A percentile compares a stretch with the other conserved stretches of the same genome.
Evolutionary conservation across 2,329 filamentous ascomycete species (phyloP).

Genomic region (Cercospora sesami): DNA sequence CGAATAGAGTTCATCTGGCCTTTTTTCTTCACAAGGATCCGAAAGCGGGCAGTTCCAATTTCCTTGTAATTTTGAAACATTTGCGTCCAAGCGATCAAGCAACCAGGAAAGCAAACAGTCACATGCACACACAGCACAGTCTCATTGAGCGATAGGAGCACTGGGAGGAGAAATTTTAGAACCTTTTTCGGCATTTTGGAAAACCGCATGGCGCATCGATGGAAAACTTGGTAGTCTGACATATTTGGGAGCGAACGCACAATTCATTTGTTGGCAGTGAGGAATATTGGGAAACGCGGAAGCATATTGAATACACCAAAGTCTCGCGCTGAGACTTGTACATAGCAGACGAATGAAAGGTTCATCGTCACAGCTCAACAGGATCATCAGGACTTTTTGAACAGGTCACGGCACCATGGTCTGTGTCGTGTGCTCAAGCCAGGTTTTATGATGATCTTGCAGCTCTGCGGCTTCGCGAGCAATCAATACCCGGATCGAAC

Average conservation of each 20-base stretch:
- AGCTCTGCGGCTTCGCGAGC: background rate
- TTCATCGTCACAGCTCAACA: background rate
- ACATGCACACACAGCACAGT: slow-evolving; percentile 9
- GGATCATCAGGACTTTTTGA: background rate
- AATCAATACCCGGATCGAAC: background rate
- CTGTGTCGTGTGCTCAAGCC: background rate
- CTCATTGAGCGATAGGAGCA: background rate
- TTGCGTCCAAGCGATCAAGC: background rate
- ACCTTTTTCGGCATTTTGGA: background rate
- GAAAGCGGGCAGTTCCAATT: background rate
- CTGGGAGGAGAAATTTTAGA: background rate
- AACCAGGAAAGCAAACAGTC: background rate
- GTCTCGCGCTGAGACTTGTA: background rate
- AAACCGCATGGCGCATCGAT: background rate
- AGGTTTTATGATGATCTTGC: background rate
- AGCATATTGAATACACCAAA: background rate
- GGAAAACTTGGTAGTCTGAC: background rate
- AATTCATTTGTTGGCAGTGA: background rate
- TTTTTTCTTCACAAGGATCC: background rate
- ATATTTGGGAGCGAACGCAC: background rate
- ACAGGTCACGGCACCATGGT: background rate
- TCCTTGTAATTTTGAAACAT: background rate
- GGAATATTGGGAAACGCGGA: background rate
- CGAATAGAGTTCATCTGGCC: slow-evolving; percentile 2
- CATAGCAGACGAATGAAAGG: background rate